Percentiles rank a stretch among this genome's conserved stretches.
phyloP scores from a whole-genome alignment of 306 rosid species.

The Trifolium fragiferum region DNA sequence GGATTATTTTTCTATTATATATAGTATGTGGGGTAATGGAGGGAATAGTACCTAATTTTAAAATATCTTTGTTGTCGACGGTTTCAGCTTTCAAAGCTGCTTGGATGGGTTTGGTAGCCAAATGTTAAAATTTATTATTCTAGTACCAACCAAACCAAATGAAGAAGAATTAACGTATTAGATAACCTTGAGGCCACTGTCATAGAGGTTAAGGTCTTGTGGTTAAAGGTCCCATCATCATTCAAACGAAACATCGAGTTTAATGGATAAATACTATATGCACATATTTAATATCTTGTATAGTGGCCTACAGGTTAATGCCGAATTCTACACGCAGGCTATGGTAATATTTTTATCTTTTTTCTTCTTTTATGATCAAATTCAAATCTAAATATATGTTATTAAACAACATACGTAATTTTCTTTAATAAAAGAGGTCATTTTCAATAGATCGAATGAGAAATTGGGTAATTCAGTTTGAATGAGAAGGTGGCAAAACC shows the following conservation, averaged over 20 bases:
- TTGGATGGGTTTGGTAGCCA: background rate
- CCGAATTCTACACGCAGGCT: slow-evolving; percentile 11
- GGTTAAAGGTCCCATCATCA: slow-evolving; percentile 15
- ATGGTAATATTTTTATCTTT: background rate
- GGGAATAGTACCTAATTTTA: no score
- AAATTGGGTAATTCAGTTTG: background rate
- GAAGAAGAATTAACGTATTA: slow-evolving; percentile 21
- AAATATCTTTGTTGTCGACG: background rate
- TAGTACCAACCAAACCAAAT: slow-evolving; percentile 36
- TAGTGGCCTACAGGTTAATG: background rate
- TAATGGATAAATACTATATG: no score
- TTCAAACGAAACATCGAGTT: background rate
- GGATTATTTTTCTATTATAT: no score
- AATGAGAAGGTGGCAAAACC: slow-evolving; percentile 1
- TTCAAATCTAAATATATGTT: background rate
- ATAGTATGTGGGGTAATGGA: no score
- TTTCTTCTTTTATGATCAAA: background rate
- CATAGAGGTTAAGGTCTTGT: slow-evolving; percentile 12
- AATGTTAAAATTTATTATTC: slow-evolving; percentile 3
- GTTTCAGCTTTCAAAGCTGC: background rate
- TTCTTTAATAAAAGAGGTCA: background rate
- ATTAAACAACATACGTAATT: background rate
- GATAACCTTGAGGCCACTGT: background rate
- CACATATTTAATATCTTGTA: no score
- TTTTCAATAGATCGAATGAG: slow-evolving; percentile 5